These are phyloP conservation scores for Phialophora expanda DNA, from an alignment of 2,329 filamentous ascomycete genomes.

Conservation along the genomic window DNA sequence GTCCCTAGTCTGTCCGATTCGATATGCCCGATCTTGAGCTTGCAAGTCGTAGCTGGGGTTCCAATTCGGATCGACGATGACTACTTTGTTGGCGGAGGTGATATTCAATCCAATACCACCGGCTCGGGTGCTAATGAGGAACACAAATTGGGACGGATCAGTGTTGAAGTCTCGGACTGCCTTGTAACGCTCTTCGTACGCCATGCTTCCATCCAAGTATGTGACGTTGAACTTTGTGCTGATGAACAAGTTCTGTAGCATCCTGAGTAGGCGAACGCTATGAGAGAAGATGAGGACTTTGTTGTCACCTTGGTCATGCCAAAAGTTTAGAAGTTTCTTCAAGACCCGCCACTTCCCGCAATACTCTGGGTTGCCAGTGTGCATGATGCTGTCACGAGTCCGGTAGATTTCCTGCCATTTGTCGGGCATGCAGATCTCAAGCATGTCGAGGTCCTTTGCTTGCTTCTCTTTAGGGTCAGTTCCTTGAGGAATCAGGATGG, in stretches of 20 bases:
- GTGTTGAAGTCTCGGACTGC: constrained; percentile 91
- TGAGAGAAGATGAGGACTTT: constrained; percentile 97
- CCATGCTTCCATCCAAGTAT: constrained; percentile 85
- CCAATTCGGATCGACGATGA: constrained; percentile 97
- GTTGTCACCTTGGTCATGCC: constrained; percentile 80
- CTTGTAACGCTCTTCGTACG: constrained; percentile 79
- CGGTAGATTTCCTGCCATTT: constrained; percentile 75
- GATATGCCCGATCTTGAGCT: constrained; percentile 93
- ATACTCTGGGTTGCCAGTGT: constrained; percentile 83
- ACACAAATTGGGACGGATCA: constrained; percentile 85
- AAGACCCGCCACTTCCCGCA: constrained; percentile 97
- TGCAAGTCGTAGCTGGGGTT: constrained; percentile 94
- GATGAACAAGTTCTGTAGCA: constrained; percentile 83
- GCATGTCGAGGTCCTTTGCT: constrained; percentile 73
- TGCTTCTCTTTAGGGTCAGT: constrained; percentile 73
- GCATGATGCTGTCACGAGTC: constrained; percentile 76
- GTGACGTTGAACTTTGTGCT: constrained; percentile 89
- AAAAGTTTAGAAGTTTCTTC: constrained; percentile 83
- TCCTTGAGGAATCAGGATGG: constrained; percentile 74
- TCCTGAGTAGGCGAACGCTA: constrained; percentile 80
- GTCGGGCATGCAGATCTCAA: constrained; percentile 76
- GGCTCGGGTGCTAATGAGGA: constrained; percentile 91
- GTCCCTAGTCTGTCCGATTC: constrained; percentile 89
- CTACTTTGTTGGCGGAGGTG: constrained; percentile 96
- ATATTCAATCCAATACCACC: constrained; percentile 96